phyloP scores from a whole-genome alignment of 768 basidiomycete genomes.

The Ramaria sp. region DNA sequence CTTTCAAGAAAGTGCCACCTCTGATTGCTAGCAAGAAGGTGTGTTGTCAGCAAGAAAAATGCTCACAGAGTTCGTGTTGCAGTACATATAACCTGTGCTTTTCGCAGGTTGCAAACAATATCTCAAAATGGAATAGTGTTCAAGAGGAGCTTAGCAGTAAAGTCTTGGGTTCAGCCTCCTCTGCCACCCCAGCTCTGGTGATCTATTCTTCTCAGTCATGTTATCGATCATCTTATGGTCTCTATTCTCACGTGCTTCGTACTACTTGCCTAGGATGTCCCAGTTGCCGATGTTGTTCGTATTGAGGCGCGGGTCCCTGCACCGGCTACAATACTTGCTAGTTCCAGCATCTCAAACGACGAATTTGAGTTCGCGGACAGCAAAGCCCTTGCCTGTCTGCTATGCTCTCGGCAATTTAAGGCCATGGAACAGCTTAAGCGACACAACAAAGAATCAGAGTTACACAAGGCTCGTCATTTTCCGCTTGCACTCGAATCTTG shows the following conservation, averaged over 20 bases:
- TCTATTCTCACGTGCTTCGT: slow-evolving; percentile 13
- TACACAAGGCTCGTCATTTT: slow-evolving; percentile 74
- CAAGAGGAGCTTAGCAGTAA: slow-evolving; percentile 70
- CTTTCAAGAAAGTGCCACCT: slow-evolving; percentile 67
- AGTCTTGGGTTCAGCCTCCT: slow-evolving; percentile 16
- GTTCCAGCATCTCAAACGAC: slow-evolving; percentile 30
- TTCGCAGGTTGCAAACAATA: slow-evolving; percentile 72
- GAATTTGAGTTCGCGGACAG: slow-evolving; percentile 83
- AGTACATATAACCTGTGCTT: not conserved
- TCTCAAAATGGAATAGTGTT: slow-evolving; percentile 95
- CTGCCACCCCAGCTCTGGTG: slow-evolving; percentile 17
- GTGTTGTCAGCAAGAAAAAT: slow-evolving; percentile 4
- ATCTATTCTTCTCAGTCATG: slow-evolving; percentile 12
- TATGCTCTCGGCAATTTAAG: slow-evolving; percentile 94
- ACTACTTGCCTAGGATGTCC: slow-evolving; percentile 12
- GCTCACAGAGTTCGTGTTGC: slow-evolving; percentile 1
- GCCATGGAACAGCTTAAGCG: slow-evolving; percentile 71
- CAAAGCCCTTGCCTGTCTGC: slow-evolving; percentile 63
- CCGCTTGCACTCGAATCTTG: slow-evolving; percentile 13
- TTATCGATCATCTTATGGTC: slow-evolving; percentile 12
- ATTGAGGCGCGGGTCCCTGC: slow-evolving; percentile 15
- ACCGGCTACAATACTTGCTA: slow-evolving; percentile 22
- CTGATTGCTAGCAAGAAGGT: slow-evolving; percentile 83
- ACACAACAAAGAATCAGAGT: slow-evolving; percentile 86
- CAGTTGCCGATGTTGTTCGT: slow-evolving; percentile 10